Evolutionary conservation across 2,329 filamentous ascomycete genomes (phyloP), one percentile per base, ranked within the genome.

Genomic region (Aspergillus sp.): DNA sequence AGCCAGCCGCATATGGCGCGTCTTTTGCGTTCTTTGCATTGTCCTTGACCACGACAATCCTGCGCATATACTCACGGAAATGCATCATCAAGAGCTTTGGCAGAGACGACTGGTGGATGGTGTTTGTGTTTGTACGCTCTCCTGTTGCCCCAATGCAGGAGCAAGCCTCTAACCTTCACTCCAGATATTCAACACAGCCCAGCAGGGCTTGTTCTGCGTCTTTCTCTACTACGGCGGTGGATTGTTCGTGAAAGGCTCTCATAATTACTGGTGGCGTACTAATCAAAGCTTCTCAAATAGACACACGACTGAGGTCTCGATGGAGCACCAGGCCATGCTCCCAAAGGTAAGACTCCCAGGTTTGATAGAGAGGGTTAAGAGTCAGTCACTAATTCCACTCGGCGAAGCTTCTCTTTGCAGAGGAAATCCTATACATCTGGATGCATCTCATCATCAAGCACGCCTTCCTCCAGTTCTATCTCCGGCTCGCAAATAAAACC

Each of bases 361-460:
- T 11, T 31, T 31, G 27, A 9, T 11, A 31, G 27, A 31, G 3
- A 31, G 8, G 9, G 27, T 31, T 31, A 11, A 31, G 8, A 31
- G 27, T 31, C 27, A 31, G 27, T 11, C 9, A 9, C 9, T 31
- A 31, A 31, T 3, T 31, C 9, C 9, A 3, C 27, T 11, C 9
- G 23, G 27, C 9, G 27, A 14, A 58, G 51, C 46, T 58, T 11
- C 56, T 58, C 8, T 55, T 58, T 45, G 52, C 44, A 4, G 54
- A 50, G 14, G 56, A 58, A 48, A 55, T 58, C 21, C 23, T 55
- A 5, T 55, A 58, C 21, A 55, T 58, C 33, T 55, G 53, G 37
- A 55, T 53, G 31, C 56, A 58, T 19, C 55, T 53, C 46, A 19
- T 52, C 27, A 55, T 55, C 56, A 58, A 58, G 12, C 55, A 49